These are phyloP conservation scores for Boletus hoseneyae DNA, from an alignment of 1,284 basidiomycete species.

Conservation along the genomic window DNA sequence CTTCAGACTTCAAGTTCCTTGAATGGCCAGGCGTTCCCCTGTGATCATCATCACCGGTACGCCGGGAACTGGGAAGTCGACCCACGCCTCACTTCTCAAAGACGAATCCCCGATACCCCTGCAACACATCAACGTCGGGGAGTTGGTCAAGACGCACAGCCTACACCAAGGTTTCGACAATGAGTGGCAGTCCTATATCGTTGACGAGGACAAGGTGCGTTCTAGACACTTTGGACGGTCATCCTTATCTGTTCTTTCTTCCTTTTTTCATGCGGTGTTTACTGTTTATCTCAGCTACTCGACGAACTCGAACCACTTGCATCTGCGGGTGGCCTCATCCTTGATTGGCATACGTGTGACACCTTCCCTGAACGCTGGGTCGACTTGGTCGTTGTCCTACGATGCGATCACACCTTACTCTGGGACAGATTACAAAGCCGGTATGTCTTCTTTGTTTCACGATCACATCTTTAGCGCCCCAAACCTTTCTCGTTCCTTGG, in stretches of 20 bases:
- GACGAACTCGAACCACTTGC: conserved; percentile 83
- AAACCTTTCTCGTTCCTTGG: neutral
- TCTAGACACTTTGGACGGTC: neutral
- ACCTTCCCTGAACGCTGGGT: conserved; percentile 95
- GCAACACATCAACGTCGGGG: conserved; percentile 85
- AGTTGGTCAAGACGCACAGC: conserved; percentile 81
- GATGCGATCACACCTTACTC: conserved; percentile 85
- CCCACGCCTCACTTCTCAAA: conserved; percentile 79
- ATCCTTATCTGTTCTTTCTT: neutral
- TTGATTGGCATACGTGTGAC: conserved; percentile 98
- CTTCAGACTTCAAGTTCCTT: too few species aligned
- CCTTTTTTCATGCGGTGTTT: neutral
- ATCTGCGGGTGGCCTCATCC: conserved; percentile 73
- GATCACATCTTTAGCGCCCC: neutral
- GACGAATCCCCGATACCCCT: conserved; percentile 66
- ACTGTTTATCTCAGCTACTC: conserved; percentile 53
- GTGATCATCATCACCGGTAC: conserved; percentile 94
- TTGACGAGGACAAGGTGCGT: conserved; percentile 91
- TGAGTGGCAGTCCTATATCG: conserved; percentile 92
- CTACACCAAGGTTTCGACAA: conserved; percentile 87
- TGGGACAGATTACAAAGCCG: conserved; percentile 94
- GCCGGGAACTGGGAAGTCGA: conserved; percentile 86
- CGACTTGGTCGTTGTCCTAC: conserved; percentile 93
- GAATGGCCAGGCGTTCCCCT: conserved; percentile 40
- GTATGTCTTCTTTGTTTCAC: conserved; percentile 42